These are phyloP conservation scores for Phytophthora brassicae DNA, from an alignment of 352 stramenopile genomes.

Conservation along the genomic window DNA sequence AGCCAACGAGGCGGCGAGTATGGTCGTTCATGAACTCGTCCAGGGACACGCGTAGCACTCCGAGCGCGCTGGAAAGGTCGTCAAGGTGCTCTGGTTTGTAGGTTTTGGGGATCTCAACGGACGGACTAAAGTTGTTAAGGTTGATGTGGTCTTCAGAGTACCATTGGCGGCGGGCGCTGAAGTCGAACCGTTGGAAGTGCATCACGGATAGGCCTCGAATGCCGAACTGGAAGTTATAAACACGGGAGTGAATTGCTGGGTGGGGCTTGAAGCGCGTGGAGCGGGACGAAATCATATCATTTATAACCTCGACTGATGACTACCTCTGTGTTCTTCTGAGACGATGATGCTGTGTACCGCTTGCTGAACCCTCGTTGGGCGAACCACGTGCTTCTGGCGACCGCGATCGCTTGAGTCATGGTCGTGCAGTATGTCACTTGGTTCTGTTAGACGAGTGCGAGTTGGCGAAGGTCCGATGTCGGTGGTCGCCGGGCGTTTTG, in stretches of 20 bases:
- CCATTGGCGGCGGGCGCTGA: constrained; percentile 6
- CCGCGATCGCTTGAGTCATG: no score
- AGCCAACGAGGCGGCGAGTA: not conserved
- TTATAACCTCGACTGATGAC: not conserved
- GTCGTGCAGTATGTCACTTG: no score
- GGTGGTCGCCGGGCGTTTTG: no score
- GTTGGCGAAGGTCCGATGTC: no score
- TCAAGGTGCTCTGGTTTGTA: not conserved
- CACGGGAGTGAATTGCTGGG: constrained; percentile 3
- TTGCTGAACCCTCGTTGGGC: no score
- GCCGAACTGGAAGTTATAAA: constrained; percentile 17
- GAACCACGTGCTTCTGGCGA: no score
- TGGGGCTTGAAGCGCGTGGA: constrained; percentile 20
- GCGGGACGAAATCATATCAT: constrained; percentile 23
- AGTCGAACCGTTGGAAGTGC: constrained; percentile 17
- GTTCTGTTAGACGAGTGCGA: no score
- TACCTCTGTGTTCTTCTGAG: not conserved
- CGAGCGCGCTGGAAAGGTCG: constrained; percentile 13
- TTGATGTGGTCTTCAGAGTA: constrained; percentile 14
- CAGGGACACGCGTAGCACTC: constrained; percentile 4
- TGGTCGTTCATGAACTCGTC: constrained; percentile 13
- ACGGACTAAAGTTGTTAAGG: constrained; percentile 8
- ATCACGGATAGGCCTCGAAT: constrained; percentile 6
- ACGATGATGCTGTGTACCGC: no score
- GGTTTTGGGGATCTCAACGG: not conserved